Percentiles rank a stretch among this genome's conserved stretches.
These are phyloP conservation scores for Candida khao-thaluensis DNA, from an alignment of 805 yeast species.

Conservation along the genomic window DNA sequence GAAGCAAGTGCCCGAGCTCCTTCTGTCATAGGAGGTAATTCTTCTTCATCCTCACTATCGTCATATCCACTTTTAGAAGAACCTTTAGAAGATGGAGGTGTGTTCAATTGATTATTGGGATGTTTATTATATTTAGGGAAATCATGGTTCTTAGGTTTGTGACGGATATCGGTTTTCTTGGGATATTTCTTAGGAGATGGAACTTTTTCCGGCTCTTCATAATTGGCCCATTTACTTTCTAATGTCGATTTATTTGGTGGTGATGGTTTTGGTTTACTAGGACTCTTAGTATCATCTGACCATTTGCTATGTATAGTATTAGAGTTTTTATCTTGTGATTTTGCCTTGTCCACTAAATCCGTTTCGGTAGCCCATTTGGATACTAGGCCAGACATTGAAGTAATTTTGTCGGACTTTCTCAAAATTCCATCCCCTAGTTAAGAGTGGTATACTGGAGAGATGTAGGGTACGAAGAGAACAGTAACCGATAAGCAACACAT, in stretches of 20 bases:
- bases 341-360: conserved; percentile 25
- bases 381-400: conserved; percentile 16
- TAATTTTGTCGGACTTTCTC: conserved; percentile 3
- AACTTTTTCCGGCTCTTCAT: conserved; percentile 1
- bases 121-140: conserved; percentile 1
- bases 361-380: conserved; percentile 40
- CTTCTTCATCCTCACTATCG: conserved; percentile 11
- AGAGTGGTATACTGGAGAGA: neutral
- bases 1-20: conserved; percentile 28
- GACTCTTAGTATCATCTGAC: conserved; percentile 21
- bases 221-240: conserved; percentile 8
- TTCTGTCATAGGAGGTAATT: conserved; percentile 19
- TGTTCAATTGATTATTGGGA: neutral
- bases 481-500: no score
- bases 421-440: neutral
- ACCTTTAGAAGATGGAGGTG: conserved; percentile 1
- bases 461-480: no score
- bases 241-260: neutral
- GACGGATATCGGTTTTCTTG: no score
- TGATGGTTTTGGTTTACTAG: neutral
- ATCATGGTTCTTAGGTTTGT: neutral
- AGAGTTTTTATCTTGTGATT: conserved; percentile 19
- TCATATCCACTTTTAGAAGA: neutral
- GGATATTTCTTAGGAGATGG: neutral
- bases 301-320: conserved; percentile 30